These are phyloP conservation scores for Mesembryanthemum crystallinum DNA, from an alignment of 148 eudicot genomes.

Conservation along the genomic window DNA sequence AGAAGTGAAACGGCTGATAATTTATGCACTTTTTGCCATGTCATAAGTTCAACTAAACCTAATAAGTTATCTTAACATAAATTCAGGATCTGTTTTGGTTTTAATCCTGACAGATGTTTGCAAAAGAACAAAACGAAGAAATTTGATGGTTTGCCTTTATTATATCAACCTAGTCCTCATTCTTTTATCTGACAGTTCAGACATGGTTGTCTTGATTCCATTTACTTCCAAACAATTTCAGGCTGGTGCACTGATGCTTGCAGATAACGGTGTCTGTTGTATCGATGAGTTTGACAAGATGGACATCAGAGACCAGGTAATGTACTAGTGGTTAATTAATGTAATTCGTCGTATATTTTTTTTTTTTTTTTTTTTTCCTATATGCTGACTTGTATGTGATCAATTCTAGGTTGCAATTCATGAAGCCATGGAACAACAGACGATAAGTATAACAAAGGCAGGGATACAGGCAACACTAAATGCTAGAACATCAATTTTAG, in stretches of 20 bases:
- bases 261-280: conserved; percentile 96
- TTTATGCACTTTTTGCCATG: background rate
- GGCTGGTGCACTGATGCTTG: conserved; percentile 99
- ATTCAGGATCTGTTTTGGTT: background rate
- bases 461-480: conserved; percentile 98
- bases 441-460: conserved; percentile 97
- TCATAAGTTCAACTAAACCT: background rate
- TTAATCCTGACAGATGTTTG: background rate
- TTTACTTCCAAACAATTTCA: conserved; percentile 30
- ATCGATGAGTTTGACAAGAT: conserved; percentile 99
- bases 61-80: background rate
- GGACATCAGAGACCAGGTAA: conserved; percentile 96
- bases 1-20: background rate
- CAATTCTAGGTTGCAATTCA: conserved; percentile 85
- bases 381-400: conserved; percentile 17
- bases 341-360: no score
- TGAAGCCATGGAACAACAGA: conserved; percentile 99
- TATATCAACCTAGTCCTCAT: background rate
- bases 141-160: background rate
- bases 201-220: conserved; percentile 21
- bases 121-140: background rate
- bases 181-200: background rate
- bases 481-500: conserved; percentile 94
- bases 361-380: background rate
- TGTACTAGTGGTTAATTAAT: background rate